These are phyloP conservation scores for Flaveria floridana DNA, from an alignment of 140 eudicot species.

Conservation along the genomic window DNA sequence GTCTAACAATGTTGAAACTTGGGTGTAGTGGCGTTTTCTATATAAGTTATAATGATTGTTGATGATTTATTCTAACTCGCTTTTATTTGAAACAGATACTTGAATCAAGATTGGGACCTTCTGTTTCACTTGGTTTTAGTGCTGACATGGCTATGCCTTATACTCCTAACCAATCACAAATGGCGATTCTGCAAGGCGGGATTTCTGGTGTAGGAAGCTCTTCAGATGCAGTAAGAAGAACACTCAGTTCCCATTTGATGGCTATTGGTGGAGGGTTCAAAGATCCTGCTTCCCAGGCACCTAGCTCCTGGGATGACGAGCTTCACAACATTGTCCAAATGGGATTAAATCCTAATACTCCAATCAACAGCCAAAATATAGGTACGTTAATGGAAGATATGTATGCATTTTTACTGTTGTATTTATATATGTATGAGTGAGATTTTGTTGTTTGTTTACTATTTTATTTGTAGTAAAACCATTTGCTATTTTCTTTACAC, in stretches of 20 bases:
- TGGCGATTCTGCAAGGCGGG: constrained; percentile 52
- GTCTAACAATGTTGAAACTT: neutral
- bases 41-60: neutral
- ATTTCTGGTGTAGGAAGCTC: constrained; percentile 51
- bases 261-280: constrained; percentile 58
- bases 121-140: constrained; percentile 61
- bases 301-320: constrained; percentile 79
- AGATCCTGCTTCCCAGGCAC: constrained; percentile 65
- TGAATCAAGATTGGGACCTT: constrained; percentile 57
- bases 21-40: neutral
- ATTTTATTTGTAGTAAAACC: constrained; percentile 1
- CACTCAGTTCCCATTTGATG: constrained; percentile 55
- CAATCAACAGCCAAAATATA: constrained; percentile 55
- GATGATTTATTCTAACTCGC: neutral
- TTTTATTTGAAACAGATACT: constrained; percentile 45
- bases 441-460: neutral
- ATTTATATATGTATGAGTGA: too few species aligned
- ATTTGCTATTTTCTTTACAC: constrained; percentile 12
- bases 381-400: constrained; percentile 31
- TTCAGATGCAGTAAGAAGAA: constrained; percentile 59
- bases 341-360: constrained; percentile 59
- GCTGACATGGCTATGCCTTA: constrained; percentile 61
- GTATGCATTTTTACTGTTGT: neutral
- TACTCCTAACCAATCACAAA: constrained; percentile 51
- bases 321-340: constrained; percentile 76